These are phyloP conservation scores for Zygotorulaspora danielsina DNA, from an alignment of 805 yeast genomes.

Conservation along the genomic window DNA sequence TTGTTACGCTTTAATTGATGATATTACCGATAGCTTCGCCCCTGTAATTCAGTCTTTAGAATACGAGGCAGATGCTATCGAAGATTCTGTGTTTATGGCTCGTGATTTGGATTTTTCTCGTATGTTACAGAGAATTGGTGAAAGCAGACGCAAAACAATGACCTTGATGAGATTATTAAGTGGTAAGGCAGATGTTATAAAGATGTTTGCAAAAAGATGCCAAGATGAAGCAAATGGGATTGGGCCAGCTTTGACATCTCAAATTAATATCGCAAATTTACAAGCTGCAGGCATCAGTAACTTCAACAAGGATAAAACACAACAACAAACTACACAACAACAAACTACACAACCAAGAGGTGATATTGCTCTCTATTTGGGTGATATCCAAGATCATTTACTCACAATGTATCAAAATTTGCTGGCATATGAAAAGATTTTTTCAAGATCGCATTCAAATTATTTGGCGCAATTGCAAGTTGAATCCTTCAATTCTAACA, in stretches of 20 bases:
- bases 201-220: constrained; percentile 93
- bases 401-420: constrained; percentile 93
- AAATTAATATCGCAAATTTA: constrained; percentile 38
- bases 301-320: constrained; percentile 12
- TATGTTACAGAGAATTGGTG: constrained; percentile 82
- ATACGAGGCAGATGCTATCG: constrained; percentile 77
- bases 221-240: constrained; percentile 56
- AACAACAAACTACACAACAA: too few relatives aligned
- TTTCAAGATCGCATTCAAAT: constrained; percentile 86
- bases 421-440: constrained; percentile 85
- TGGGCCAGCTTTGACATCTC: constrained; percentile 41
- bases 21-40: constrained; percentile 79
- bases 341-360: constrained; percentile 63
- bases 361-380: constrained; percentile 86
- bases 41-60: constrained; percentile 75
- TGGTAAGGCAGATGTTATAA: constrained; percentile 94
- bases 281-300: constrained; percentile 17
- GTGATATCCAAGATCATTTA: constrained; percentile 96
- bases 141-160: constrained; percentile 88
- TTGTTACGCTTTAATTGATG: constrained; percentile 78
- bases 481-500: constrained; percentile 80
- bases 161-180: constrained; percentile 81
- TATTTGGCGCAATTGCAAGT: constrained; percentile 93
- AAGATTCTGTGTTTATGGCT: constrained; percentile 74
- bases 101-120: constrained; percentile 67